Percentiles rank a stretch among this genome's conserved stretches.
phyloP scores from a whole-genome alignment of 208 protist species.

The Cochliopodium minus region DNA sequence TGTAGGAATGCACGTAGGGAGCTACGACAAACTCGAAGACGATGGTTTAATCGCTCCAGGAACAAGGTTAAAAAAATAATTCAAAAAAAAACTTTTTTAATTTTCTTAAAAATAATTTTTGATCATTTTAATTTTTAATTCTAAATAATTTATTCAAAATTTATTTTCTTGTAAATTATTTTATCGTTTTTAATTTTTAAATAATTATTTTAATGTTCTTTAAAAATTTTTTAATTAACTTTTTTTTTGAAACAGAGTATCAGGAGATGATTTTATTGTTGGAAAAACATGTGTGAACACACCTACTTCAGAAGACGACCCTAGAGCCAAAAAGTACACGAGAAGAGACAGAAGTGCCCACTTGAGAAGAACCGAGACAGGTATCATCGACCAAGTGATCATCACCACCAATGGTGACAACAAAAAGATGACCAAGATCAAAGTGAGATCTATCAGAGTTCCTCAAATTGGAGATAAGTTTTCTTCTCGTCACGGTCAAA shows the following conservation, averaged over 20 bases:
- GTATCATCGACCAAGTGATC: constrained; percentile 72
- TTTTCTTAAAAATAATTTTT: too few relatives aligned
- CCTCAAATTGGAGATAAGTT: constrained; percentile 97
- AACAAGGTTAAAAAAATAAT: constrained; percentile 17
- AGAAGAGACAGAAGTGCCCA: constrained; percentile 54
- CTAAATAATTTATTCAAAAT: too few relatives aligned
- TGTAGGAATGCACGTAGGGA: constrained; percentile 44
- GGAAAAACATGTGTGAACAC: constrained; percentile 43
- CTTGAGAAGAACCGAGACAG: constrained; percentile 62
- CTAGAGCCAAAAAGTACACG: constrained; percentile 35
- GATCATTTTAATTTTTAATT: too few relatives aligned
- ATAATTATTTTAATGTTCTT: not conserved
- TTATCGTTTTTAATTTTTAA: not conserved
- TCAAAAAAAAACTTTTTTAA: too few relatives aligned
- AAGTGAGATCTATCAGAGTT: constrained; percentile 69
- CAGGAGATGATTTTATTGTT: constrained; percentile 76
- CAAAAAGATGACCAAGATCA: constrained; percentile 65
- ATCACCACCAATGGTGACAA: constrained; percentile 72
- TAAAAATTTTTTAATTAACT: too few relatives aligned
- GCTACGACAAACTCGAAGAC: constrained; percentile 82
- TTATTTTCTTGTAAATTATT: not conserved
- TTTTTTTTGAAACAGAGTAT: too few relatives aligned
- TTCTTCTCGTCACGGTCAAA: constrained; percentile 64
- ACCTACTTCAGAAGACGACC: constrained; percentile 19
- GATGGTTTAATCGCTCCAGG: constrained; percentile 76